Evolutionary conservation across 2,329 filamentous ascomycete species (phyloP), one percentile per base, ranked within the genome.

Genomic region (Fusarium algeriense): DNA sequence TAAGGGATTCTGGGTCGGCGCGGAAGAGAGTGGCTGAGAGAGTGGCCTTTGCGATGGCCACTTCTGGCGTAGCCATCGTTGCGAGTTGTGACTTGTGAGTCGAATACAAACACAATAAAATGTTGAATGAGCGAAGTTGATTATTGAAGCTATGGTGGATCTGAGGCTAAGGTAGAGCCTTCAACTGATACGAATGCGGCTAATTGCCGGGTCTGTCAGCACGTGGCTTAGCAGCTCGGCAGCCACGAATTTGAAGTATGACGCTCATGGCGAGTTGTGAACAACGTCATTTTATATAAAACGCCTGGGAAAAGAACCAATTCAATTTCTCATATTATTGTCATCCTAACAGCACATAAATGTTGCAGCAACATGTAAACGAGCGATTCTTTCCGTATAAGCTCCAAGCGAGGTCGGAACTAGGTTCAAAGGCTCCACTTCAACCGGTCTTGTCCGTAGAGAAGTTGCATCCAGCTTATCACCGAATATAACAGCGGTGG

Each of bases 31-130:
- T 87, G 30, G 92, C 92, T 10, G 90, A 89, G 73, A 96, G 89
- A n/a, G 92, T 89, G 43, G 93, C 92, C 83, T 93, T 95, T 69
- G 92, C 90, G 73, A 95, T 93, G 75, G 91, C 91, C 66, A 95
- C 82, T 79, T 93, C 88, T 74, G 92, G 90, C 46, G 89, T 89
- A 20, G 89, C 86, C 90, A 93, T 92, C 54, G 68, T 44, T 52
- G 34, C 23, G 7, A 35, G n/a, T 43, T 11, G 14, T 38, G 28
- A 17, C 13, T 34, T n/a, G 23, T 19, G 23, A 20, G 23, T 20
- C 55, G 45, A n/a, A 52, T 56, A 41, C 5, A 34, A 55, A 49
- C 44, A 56, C 41, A 49, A 55, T 34, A 17, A 15, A 55, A 44
- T 30, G 44, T 59, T 67, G 44, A 48, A 40, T 40, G 60, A n/a